Conservation (phyloP, 345 rosid genomes). For the Firmiana major region DNA sequence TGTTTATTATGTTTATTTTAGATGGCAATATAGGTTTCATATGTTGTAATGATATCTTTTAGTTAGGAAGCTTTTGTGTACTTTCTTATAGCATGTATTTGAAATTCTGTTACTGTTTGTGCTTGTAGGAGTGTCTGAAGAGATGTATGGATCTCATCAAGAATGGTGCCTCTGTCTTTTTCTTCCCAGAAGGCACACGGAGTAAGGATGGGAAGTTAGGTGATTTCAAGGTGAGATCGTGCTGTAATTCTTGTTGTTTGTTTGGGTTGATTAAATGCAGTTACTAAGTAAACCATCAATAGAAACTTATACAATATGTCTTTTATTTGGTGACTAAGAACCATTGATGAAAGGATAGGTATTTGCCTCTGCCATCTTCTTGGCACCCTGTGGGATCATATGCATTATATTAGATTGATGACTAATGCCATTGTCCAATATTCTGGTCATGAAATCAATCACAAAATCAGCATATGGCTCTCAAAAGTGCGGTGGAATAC, state of each 20-base stretch:
- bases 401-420: neutral
- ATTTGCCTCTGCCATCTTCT: neutral
- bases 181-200: slow-evolving; percentile 96
- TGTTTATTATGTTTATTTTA: neutral
- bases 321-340: neutral
- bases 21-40: neutral
- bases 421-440: neutral
- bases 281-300: neutral
- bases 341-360: neutral
- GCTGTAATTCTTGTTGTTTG: neutral
- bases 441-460: neutral
- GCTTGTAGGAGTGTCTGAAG: slow-evolving; percentile 70
- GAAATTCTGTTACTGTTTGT: slow-evolving; percentile 14
- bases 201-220: slow-evolving; percentile 84
- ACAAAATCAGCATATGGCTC: neutral
- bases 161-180: slow-evolving; percentile 81
- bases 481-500: neutral
- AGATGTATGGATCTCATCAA: slow-evolving; percentile 71
- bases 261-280: neutral
- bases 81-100: neutral
- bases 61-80: neutral
- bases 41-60: neutral
- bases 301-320: neutral
- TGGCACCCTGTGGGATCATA: neutral
- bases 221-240: slow-evolving; percentile 69